phyloP scores from a whole-genome alignment of 352 stramenopile genomes.

The Pythium sp. region DNA sequence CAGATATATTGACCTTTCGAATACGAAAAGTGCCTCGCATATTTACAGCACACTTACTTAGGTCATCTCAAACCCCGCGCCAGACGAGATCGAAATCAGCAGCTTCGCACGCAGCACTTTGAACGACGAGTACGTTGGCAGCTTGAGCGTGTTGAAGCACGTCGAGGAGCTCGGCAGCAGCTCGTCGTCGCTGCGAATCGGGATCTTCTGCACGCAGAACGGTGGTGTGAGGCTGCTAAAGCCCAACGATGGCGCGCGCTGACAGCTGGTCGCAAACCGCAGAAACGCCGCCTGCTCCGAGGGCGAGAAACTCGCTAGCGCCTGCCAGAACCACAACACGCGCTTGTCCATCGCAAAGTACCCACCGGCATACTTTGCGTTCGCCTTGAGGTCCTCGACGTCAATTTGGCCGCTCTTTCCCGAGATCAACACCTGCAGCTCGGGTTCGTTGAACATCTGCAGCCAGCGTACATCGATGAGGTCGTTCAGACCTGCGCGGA shows the following conservation, averaged over 20 bases:
- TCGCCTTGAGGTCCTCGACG: constrained; percentile 80
- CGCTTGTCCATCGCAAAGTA: constrained; percentile 89
- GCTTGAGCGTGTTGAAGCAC: constrained; percentile 98
- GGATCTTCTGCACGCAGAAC: constrained; percentile 90
- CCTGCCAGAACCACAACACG: constrained; percentile 70
- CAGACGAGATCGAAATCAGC: constrained; percentile 91
- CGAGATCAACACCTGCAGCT: constrained; percentile 95
- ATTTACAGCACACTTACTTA: constrained; percentile 29
- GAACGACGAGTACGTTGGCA: constrained; percentile 95
- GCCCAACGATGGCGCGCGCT: constrained; percentile 92
- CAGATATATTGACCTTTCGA: too few relatives aligned
- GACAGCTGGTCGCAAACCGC: constrained; percentile 94
- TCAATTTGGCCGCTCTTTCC: constrained; percentile 59
- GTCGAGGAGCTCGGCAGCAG: constrained; percentile 92
- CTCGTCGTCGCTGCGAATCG: constrained; percentile 69
- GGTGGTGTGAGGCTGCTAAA: constrained; percentile 92
- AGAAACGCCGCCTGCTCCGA: constrained; percentile 90
- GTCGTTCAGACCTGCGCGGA: constrained; percentile 90
- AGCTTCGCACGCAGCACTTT: constrained; percentile 94
- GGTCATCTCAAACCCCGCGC: constrained; percentile 95
- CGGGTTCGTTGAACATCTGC: constrained; percentile 95
- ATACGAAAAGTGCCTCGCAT: too few relatives aligned
- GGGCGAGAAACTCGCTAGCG: constrained; percentile 64
- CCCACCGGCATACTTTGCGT: constrained; percentile 91
- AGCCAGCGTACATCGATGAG: constrained; percentile 92